These are phyloP conservation scores for Euphrasia arctica DNA, from an alignment of 305 asterid species.

Conservation along the genomic window DNA sequence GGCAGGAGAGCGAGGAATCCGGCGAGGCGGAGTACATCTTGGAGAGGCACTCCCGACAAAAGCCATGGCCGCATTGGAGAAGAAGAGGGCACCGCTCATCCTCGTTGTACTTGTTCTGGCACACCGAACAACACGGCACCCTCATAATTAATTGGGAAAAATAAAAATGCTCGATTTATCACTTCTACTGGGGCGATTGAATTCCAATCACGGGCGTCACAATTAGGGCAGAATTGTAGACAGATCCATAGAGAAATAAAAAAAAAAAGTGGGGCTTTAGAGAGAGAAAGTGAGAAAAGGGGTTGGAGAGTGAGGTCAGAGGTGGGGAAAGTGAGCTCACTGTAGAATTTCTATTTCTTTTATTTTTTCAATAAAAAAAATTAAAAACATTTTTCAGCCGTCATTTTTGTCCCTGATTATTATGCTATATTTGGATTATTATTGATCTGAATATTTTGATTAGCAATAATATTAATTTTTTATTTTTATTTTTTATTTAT, in stretches of 20 bases:
- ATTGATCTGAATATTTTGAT: too few species aligned
- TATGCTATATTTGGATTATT: too few species aligned
- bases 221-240: constrained; percentile 16
- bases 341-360: constrained; percentile 13
- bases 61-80: constrained; percentile 99
- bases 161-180: constrained; percentile 3
- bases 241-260: constrained; percentile 28
- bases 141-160: constrained; percentile 37
- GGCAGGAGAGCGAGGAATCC: constrained; percentile 79
- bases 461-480: too few species aligned
- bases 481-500: too few species aligned
- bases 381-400: background rate
- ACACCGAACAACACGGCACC: constrained; percentile 85
- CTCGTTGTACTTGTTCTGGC: constrained; percentile 89
- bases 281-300: constrained; percentile 33
- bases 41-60: constrained; percentile 89
- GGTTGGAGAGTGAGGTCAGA: constrained; percentile 23
- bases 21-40: constrained; percentile 74
- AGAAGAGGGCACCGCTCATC: constrained; percentile 91
- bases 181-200: constrained; percentile 21
- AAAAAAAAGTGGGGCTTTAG: constrained; percentile 20
- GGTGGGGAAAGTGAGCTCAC: constrained; percentile 35
- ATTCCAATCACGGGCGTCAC: constrained; percentile 7
- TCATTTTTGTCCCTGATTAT: background rate
- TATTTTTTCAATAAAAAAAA: too few species aligned